These are phyloP conservation scores for Lithohypha guttulata DNA, from an alignment of 2,329 filamentous ascomycete genomes.

Conservation along the genomic window DNA sequence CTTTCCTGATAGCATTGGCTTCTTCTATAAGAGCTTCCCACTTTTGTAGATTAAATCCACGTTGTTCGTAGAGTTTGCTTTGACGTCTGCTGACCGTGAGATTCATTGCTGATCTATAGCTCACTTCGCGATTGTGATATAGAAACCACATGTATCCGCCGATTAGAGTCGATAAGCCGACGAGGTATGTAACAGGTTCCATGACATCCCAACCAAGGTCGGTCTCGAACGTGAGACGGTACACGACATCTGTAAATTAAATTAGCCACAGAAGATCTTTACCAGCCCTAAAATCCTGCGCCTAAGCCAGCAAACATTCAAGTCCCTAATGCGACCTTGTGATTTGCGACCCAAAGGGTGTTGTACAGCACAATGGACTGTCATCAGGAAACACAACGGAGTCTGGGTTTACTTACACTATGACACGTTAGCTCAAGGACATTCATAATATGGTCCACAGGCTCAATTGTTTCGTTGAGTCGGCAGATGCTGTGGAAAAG, in stretches of 20 bases:
- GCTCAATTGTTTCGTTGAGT: too few species aligned
- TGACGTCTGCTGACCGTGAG: slow-evolving; percentile 73
- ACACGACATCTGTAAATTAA: slow-evolving; percentile 67
- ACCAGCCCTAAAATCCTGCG: too few species aligned
- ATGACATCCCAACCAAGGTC: slow-evolving; percentile 82
- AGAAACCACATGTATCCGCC: slow-evolving; percentile 89
- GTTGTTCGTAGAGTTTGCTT: slow-evolving; percentile 60
- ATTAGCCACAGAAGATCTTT: too few species aligned
- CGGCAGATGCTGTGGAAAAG: too few species aligned
- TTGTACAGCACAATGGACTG: too few species aligned
- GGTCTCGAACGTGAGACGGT: slow-evolving; percentile 56
- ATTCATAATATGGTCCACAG: too few species aligned
- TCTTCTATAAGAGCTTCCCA: slow-evolving; percentile 77
- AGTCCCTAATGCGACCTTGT: too few species aligned
- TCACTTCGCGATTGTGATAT: slow-evolving; percentile 81
- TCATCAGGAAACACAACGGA: too few species aligned
- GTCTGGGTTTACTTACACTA: too few species aligned
- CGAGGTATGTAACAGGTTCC: slow-evolving; percentile 82
- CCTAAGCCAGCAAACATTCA: too few species aligned
- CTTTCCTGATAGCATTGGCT: slow-evolving; percentile 62
- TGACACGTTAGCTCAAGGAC: too few species aligned
- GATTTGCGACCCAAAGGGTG: too few species aligned
- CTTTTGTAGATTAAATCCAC: slow-evolving; percentile 61
- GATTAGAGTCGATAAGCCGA: slow-evolving; percentile 75
- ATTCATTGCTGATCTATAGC: slow-evolving; percentile 76